Base-by-base conservation (phyloP, 1,284 basidiomycete species). In the Cryptococcus sp. region DNA sequence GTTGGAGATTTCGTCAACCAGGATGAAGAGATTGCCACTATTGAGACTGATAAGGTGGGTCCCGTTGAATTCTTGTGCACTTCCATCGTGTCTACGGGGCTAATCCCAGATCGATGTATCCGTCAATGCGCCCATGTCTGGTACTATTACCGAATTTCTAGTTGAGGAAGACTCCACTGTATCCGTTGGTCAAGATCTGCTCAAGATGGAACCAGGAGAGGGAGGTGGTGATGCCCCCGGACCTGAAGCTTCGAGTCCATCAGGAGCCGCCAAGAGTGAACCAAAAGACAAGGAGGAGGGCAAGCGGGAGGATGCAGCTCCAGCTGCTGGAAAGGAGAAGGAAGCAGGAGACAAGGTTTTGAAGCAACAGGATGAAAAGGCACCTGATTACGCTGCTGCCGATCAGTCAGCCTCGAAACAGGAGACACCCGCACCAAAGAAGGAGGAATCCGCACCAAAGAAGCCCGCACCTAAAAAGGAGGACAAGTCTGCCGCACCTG, bases 21-120 rank as follows among this genome's bases (percentile, higher is more conserved):
- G 40, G 91, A 97, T 73, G 94, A 98, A 78, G 94, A 98, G 78
- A 82, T 98, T 52, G 94, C 92, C 23, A 94, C 91, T 45, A 98
- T 98, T 63, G 94, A 98, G 80, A 98, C 94, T 13, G 94, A 98
- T 82, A 98, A 98, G 87, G 92, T 91, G 59, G 32, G 76, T 53
- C 44, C 18, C 34, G 18, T 42, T 19, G 23, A 10, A 23, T 31
- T 42, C 47, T 10, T n/a, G 34, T 10, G 2, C 19, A 31, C n/a
- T 46, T 37, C 1, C 22, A 28, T 23, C 42, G 19, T 50, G 43
- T 37, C n/a, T n/a, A n/a, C 39, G n/a, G 36, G 16, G 28, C 28
- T 28, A 28, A 28, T 28, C 53, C 16, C 70, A 94, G 91, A 98
- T 98, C 66, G 94, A 98, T 73, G 91, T 98, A 42, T 87, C 91